Conservation (phyloP, 225 moss, liverwort and hornwort genomes). For the Climacium dendroides region DNA sequence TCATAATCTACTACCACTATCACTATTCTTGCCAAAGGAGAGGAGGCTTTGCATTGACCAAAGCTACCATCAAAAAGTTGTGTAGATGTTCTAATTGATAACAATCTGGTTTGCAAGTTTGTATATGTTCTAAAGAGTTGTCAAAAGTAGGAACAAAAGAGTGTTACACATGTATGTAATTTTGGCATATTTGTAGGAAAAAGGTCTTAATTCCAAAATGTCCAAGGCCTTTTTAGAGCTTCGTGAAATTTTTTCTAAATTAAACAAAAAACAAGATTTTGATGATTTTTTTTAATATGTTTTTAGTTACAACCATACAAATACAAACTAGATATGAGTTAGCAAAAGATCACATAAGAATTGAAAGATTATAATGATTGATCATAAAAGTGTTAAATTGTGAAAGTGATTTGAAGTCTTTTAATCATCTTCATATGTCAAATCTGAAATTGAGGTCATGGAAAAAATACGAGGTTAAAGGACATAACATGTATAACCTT, state of each 20-base stretch:
- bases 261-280: neutral
- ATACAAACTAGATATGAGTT: neutral
- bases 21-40: neutral
- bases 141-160: neutral
- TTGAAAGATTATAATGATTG: neutral
- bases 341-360: too few relatives aligned
- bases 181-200: neutral
- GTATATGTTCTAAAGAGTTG: neutral
- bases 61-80: neutral
- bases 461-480: neutral
- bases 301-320: neutral
- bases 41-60: neutral
- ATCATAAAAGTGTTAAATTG: neutral
- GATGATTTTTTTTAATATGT: neutral
- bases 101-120: neutral
- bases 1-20: neutral
- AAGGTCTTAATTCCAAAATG: neutral
- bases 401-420: neutral
- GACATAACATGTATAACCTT: neutral
- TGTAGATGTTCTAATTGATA: neutral
- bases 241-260: neutral
- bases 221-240: neutral
- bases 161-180: neutral
- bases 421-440: neutral
- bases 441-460: neutral